phyloP scores from a whole-genome alignment of 139 green algal species.

The Coelastrella sp. region DNA sequence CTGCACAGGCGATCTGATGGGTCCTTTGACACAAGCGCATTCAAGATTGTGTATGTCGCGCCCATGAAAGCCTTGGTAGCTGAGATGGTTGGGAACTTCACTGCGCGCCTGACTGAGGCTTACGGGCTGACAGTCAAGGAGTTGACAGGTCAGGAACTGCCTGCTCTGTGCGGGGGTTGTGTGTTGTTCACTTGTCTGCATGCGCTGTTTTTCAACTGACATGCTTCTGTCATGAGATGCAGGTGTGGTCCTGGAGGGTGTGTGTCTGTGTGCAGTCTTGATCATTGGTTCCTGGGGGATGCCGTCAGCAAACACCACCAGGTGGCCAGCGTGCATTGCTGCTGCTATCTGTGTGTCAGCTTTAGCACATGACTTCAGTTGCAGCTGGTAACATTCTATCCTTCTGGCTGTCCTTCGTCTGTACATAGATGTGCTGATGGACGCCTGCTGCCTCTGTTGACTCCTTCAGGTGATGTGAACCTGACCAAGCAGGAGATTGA shows the following conservation, averaged over 20 bases:
- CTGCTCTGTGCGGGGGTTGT: background rate
- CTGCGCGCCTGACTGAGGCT: conserved; percentile 66
- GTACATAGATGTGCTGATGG: background rate
- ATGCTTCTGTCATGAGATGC: too few relatives aligned
- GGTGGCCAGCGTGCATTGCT: too few relatives aligned
- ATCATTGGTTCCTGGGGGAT: too few relatives aligned
- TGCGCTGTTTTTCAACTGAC: too few relatives aligned
- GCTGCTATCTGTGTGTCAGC: background rate
- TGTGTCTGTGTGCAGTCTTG: too few relatives aligned
- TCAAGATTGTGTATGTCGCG: conserved; percentile 99
- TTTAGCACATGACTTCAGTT: background rate
- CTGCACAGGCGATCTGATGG: conserved; percentile 86
- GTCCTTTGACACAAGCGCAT: conserved; percentile 76
- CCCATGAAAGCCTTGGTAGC: conserved; percentile 98
- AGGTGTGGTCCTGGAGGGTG: too few relatives aligned
- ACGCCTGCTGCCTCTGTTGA: background rate
- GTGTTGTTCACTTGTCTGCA: background rate
- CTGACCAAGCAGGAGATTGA: conserved; percentile 95
- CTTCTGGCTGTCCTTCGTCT: background rate
- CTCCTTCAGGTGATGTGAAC: conserved; percentile 81
- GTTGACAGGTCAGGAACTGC: conserved; percentile 75
- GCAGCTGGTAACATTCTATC: background rate
- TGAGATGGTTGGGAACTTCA: conserved; percentile 98
- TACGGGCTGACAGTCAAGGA: conserved; percentile 84
- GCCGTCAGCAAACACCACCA: too few relatives aligned